Percentiles rank a stretch among this genome's conserved stretches.
Evolutionary conservation across 164 flowering plant species (phyloP).

Genomic region (Aristolochia fimbriata): DNA sequence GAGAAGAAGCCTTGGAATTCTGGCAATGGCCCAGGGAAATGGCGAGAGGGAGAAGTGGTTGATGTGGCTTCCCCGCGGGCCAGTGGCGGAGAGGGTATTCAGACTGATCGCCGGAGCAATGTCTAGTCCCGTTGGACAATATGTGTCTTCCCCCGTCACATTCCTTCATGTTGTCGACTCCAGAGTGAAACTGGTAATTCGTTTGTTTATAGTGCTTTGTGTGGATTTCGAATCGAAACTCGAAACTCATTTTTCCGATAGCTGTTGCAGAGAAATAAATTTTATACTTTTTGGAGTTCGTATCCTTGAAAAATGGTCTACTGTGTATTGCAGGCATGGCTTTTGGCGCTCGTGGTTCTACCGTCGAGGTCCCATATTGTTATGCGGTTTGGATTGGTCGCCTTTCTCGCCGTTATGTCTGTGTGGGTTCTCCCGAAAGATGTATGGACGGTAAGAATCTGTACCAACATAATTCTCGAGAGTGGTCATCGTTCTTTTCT

Average conservation of each 20-base stretch:
- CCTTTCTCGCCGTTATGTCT: constrained; percentile 55
- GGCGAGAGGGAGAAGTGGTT: constrained; percentile 32
- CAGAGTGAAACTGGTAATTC: constrained; percentile 72
- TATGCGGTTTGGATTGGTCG: constrained; percentile 70
- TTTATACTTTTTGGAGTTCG: neutral
- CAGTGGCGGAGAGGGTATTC: constrained; percentile 60
- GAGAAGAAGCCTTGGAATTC: constrained; percentile 9
- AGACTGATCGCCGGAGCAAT: constrained; percentile 64
- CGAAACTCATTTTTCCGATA: neutral
- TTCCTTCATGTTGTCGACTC: constrained; percentile 85
- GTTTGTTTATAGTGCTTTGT: neutral
- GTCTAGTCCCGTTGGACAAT: constrained; percentile 85
- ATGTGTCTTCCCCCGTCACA: constrained; percentile 67
- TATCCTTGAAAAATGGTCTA: neutral
- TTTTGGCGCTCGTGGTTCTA: constrained; percentile 61
- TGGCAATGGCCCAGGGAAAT: constrained; percentile 15
- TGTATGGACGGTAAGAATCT: constrained; percentile 60
- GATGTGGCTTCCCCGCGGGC: constrained; percentile 33
- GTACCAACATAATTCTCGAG: neutral
- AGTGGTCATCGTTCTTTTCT: neutral
- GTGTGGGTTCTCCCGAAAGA: constrained; percentile 60
- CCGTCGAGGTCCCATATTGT: constrained; percentile 73
- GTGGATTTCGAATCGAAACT: neutral
- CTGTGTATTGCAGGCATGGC: constrained; percentile 71
- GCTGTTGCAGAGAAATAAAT: neutral